Evolutionary conservation across 1,284 basidiomycete species (phyloP).

Genomic region (Leccinum ponderosum): DNA sequence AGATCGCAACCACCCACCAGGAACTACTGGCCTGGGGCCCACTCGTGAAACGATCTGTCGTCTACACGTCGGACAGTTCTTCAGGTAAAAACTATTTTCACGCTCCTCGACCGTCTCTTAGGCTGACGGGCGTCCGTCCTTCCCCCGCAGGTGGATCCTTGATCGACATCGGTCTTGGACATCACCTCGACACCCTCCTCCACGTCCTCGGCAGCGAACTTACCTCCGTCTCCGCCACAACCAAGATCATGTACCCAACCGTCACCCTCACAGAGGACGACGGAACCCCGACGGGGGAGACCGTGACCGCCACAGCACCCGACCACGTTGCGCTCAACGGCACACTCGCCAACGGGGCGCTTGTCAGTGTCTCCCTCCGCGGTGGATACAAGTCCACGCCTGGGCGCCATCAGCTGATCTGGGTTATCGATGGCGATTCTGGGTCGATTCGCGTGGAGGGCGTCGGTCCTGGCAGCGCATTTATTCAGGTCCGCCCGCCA

Average conservation of each 20-base stretch:
- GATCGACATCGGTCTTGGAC: constrained; percentile 11
- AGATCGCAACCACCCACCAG: constrained; percentile 11
- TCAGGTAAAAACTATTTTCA: constrained; percentile 2
- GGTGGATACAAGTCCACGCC: constrained; percentile 19
- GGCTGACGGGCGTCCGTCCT: not conserved
- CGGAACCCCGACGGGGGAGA: constrained; percentile 12
- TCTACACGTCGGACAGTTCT: constrained; percentile 8
- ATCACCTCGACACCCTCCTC: constrained; percentile 15
- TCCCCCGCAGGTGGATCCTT: constrained; percentile 6
- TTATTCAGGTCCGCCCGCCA: constrained; percentile 11
- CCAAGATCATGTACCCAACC: constrained; percentile 11
- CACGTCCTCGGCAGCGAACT: constrained; percentile 15
- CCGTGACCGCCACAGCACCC: constrained; percentile 2
- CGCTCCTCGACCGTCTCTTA: not conserved
- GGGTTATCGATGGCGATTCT: constrained; percentile 15
- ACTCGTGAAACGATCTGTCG: constrained; percentile 7
- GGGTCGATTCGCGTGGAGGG: constrained; percentile 15
- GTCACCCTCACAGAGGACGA: constrained; percentile 14
- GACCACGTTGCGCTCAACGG: constrained; percentile 14
- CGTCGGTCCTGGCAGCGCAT: not conserved
- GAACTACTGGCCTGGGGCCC: constrained; percentile 8
- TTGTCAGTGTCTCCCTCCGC: constrained; percentile 8
- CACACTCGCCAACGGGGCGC: constrained; percentile 13
- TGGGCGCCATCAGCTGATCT: constrained; percentile 14
- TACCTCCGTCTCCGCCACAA: constrained; percentile 10